Conservation (phyloP, 352 stramenopile species). For the Globisporangium okanoganense region DNA sequence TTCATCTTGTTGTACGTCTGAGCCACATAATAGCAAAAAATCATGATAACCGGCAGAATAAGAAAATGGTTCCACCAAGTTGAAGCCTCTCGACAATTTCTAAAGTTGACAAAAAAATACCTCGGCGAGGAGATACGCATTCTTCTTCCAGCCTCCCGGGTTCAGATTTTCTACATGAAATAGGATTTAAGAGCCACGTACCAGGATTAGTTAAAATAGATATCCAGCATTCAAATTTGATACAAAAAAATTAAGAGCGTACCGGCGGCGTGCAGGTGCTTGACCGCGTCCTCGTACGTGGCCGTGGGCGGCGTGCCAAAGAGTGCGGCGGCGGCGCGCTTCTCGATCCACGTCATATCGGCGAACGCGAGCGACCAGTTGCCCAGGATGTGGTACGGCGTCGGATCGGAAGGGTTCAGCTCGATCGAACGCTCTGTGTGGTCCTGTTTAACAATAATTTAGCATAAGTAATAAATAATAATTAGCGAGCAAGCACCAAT, state of each 20-base stretch:
- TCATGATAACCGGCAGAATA: background rate
- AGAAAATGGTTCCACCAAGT: background rate
- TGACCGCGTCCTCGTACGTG: constrained; percentile 60
- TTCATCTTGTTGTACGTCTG: constrained; percentile 75
- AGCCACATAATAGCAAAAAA: background rate
- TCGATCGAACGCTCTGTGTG: constrained; percentile 70
- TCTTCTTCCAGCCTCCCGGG: constrained; percentile 78
- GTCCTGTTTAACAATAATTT: constrained; percentile 24
- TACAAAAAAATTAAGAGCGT: constrained; percentile 4
- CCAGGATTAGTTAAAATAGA: background rate
- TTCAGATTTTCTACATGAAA: constrained; percentile 44
- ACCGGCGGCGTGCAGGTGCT: constrained; percentile 53
- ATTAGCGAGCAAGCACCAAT: background rate
- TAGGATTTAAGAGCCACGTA: background rate
- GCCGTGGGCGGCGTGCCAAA: constrained; percentile 55
- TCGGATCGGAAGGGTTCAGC: constrained; percentile 56
- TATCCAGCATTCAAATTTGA: background rate
- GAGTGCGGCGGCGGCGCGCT: constrained; percentile 54
- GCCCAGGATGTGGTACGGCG: constrained; percentile 63
- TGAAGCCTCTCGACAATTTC: background rate
- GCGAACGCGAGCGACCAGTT: constrained; percentile 80
- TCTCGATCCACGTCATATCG: constrained; percentile 77
- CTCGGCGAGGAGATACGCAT: constrained; percentile 57
- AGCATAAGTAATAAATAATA: background rate
- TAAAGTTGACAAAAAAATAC: constrained; percentile 12